Base-by-base conservation (phyloP, 352 stramenopile species). In the Globisporangium echinulatum region DNA sequence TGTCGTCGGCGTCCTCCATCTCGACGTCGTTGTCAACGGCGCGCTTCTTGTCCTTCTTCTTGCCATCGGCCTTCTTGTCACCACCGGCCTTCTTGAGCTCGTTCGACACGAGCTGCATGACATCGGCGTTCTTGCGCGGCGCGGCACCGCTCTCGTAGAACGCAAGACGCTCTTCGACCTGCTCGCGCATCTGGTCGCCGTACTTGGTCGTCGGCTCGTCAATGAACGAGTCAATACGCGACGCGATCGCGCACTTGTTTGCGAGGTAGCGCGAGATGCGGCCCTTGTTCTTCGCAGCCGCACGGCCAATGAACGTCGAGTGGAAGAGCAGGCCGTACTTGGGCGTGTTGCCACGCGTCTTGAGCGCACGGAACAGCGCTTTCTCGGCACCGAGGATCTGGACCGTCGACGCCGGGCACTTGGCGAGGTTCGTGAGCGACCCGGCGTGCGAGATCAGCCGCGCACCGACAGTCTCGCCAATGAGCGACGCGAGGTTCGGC, bases 321-420 rank as follows among this genome's bases (percentile, higher is more conserved):
- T 99, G 97, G 74, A 99, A 99, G 61, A 99, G 98, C 52, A 99
- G 79, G 61, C 98, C 98, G 82, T 99, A 99, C 85, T 99, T 99
- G 47, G 98, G 98, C 54, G 98, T 99, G 83, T 99, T 99, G 61
- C 97, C 97, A 59, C 98, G 98, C 44, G 97, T 99, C 86, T 99
- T 99, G 25, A 99, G 90, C 33, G 98, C 98, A 49, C 98, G 92
- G 85, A 99, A 99, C 38, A 99, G 85, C 58, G 97, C 98, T 85
- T 99, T 99, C 79, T 99, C 98, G n/a, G 98, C 98, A 66, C 98
- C 98, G 14, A 99, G 79, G 74, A 99, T 99, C 77, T 99, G 98
- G 49, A 99, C 97, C 10, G 98, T 99, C 55, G 97, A 99, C 42
- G 98, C 98, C 15, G 98, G 97, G 68, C 93, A 98, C 79, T 99